Base-by-base conservation (phyloP, 768 basidiomycete species). In the Suillus clintonianus region DNA sequence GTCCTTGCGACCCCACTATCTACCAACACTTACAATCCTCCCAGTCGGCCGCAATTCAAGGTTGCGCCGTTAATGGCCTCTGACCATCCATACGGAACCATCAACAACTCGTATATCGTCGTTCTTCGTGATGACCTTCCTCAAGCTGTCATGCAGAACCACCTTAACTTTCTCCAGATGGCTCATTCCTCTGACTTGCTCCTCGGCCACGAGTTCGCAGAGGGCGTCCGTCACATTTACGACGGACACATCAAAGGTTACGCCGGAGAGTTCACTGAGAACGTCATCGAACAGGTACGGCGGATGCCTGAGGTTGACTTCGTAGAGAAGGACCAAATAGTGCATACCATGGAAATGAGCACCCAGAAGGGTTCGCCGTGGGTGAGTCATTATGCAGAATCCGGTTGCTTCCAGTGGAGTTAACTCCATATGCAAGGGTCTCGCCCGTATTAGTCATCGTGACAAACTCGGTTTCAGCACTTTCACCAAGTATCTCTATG, bases 31-130 rank as follows among this genome's bases (percentile, higher is more conserved):
- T 70, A 80, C 64, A 59, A 75, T 60, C 61, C 74, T 6, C 71
- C 72, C n/a, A 70, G 72, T 36, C 80, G 81, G 53, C 77, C 83
- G 27, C 79, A 84, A 50, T 72, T 90, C 45, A 68, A 80, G 17
- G 74, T 87, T 55, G 91, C 91, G 10, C 90, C 91, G 36, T 77
- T 92, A 58, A 66, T 83, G 61, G 83, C 80, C 42, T 79, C 78
- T 43, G 78, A 86, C 65, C 88, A 90, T 71, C 84, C 86, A 60
- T 87, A 91, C 77, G 87, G 89, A 59, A 81, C 85, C 62, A 79
- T 96, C 74, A 89, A 91, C 80, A 90, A 96, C 82, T 92, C 93
- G n/a, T 99, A 98, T 80, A 94, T 99, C 66, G 86, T 99, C 75
- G 84, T 95, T 74, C 82, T 99, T 67, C 94, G 93, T 83, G 83